These are phyloP conservation scores for Phoma sp. DNA, from an alignment of 2,329 filamentous ascomycete species.

Conservation along the genomic window DNA sequence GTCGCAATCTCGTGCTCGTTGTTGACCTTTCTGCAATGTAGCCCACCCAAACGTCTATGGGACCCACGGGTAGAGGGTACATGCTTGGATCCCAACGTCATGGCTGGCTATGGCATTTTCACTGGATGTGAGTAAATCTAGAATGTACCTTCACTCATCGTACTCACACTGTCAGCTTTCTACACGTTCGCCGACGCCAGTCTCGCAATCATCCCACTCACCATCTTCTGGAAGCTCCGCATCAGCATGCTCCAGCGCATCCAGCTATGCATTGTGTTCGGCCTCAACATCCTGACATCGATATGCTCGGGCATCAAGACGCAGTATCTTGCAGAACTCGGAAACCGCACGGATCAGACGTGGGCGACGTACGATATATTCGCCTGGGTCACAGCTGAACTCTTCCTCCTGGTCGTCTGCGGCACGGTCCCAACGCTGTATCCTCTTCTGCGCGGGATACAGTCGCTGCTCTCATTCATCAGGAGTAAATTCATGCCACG, in stretches of 20 bases:
- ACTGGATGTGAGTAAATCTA: slow-evolving; percentile 2
- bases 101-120: slow-evolving; percentile 7
- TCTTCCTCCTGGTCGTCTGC: slow-evolving; percentile 4
- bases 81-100: slow-evolving; percentile 4
- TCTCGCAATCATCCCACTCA: slow-evolving; percentile 8
- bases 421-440: slow-evolving; percentile 4
- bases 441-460: slow-evolving; percentile 4
- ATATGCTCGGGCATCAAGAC: slow-evolving; percentile 16
- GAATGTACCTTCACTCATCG: no score
- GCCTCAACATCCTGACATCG: slow-evolving; percentile 10
- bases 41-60: slow-evolving; percentile 2
- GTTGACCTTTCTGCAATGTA: slow-evolving; percentile 11
- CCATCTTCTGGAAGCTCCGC: slow-evolving; percentile 7
- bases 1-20: slow-evolving; percentile 10
- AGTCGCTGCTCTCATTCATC: not conserved
- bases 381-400: slow-evolving; percentile 11
- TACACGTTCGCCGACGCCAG: slow-evolving; percentile 8
- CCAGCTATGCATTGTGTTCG: slow-evolving; percentile 11
- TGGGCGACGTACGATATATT: slow-evolving; percentile 16
- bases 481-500: not conserved
- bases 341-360: slow-evolving; percentile 9
- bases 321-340: slow-evolving; percentile 5
- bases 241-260: slow-evolving; percentile 2
- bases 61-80: slow-evolving; percentile 1
- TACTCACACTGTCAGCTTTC: slow-evolving; percentile 1